Base-by-base conservation (phyloP, 163 green algal species). In the Picocystis sp. region DNA sequence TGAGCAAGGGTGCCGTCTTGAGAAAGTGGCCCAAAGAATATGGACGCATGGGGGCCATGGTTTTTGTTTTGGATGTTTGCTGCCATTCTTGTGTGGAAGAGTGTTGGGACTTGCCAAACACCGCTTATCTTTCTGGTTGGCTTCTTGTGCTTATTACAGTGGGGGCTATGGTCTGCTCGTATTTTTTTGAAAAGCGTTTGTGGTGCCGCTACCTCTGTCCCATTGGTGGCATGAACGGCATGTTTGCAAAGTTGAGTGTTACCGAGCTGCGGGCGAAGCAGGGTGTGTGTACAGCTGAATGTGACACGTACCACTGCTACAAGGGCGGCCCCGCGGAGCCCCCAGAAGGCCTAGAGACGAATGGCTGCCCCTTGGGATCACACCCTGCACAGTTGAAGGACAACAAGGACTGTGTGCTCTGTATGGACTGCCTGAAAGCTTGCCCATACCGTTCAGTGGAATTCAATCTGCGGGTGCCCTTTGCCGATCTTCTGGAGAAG, bases 71-170 rank as follows among this genome's bases (percentile, higher is more conserved):
- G 45, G 33, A 66, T 92, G 24, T 92, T 92, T 66, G 69, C 63
- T 0, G 75, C 42, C 47, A 89, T 89, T 56, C 67, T 89, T 52
- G 64, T 86, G 43, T 86, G 81, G 79, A 87, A 58, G 69, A 84
- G 64, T 66, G 75, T 45, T 80, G 74, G 74, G 69, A 75, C 45
- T 64, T 82, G 57, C 71, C 72, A 9, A 38, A 89, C 55, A 74
- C 43, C 11, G 80, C 81, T 2, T 53, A 57, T 34, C 76, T 92
- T 23, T 84, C 73, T 1, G 71, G 61, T 55, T 86, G 74, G 65
- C 76, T 92, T 58, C 76, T 92, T 47, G 64, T 92, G 23, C 59
- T 92, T 51, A 92, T 92, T 69, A 92, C 81, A 0, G 69, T 57
- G 8, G 81, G 81, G 1, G 81, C 81, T 3, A 68, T 89, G 50